phyloP scores from a whole-genome alignment of 345 rosid genomes.

The Eucalyptus cladocalyx region DNA sequence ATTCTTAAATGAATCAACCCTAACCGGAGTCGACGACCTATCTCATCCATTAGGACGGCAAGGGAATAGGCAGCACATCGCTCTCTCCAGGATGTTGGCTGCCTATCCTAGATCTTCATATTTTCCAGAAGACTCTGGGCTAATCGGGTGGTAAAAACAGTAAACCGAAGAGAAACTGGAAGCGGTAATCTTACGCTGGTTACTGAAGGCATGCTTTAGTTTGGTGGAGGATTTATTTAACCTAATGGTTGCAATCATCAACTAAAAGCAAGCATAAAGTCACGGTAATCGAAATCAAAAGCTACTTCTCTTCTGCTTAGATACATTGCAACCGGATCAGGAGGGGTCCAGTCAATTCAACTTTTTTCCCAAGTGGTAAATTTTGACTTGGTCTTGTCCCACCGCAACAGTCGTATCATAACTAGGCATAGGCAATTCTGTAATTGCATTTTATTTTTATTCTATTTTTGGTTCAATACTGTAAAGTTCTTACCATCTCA shows the following conservation, averaged over 20 bases:
- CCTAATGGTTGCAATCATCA: neutral
- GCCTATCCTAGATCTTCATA: neutral
- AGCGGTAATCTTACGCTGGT: neutral
- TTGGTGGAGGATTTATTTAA: neutral
- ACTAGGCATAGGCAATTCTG: neutral
- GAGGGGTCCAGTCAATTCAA: neutral
- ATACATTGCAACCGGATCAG: neutral
- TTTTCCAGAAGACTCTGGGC: neutral
- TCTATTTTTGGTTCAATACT: neutral
- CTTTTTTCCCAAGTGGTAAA: neutral
- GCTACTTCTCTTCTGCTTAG: neutral
- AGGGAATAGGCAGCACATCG: neutral
- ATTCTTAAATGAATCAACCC: neutral
- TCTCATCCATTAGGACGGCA: neutral
- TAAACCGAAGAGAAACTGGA: neutral
- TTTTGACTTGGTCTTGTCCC: neutral
- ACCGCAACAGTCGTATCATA: neutral
- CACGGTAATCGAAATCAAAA: neutral
- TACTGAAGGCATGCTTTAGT: neutral
- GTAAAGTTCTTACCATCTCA: neutral
- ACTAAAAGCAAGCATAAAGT: neutral
- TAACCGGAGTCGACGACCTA: neutral
- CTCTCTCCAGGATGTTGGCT: neutral
- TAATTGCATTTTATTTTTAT: neutral
- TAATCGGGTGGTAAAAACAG: neutral